These are phyloP conservation scores for Leccinum laetum DNA, from an alignment of 1,284 basidiomycete species.

Conservation along the genomic window DNA sequence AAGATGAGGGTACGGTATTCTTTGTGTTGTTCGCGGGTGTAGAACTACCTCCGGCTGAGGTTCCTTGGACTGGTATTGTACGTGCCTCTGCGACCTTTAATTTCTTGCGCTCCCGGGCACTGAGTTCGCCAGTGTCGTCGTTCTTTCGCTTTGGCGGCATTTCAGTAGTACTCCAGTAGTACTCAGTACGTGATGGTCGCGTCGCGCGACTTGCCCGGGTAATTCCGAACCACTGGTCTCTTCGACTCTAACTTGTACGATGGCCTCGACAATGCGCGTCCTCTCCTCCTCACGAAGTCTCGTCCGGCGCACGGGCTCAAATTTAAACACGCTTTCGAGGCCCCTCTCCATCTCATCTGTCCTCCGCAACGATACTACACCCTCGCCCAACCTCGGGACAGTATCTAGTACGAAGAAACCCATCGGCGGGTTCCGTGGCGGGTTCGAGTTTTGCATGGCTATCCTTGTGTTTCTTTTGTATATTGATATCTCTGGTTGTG, in stretches of 20 bases:
- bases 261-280: slow-evolving; percentile 43
- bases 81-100: slow-evolving; percentile 61
- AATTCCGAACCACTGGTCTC: slow-evolving; percentile 23
- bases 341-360: slow-evolving; percentile 41
- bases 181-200: neutral
- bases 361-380: slow-evolving; percentile 46
- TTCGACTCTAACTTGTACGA: slow-evolving; percentile 18
- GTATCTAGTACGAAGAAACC: slow-evolving; percentile 71
- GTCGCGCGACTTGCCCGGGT: slow-evolving; percentile 17
- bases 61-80: slow-evolving; percentile 63
- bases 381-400: slow-evolving; percentile 52
- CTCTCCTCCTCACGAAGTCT: slow-evolving; percentile 28
- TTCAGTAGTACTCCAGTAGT: neutral
- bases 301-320: slow-evolving; percentile 21
- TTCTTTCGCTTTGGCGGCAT: slow-evolving; percentile 58
- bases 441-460: slow-evolving; percentile 47
- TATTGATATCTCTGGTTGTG: slow-evolving; percentile 11
- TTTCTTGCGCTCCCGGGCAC: slow-evolving; percentile 65
- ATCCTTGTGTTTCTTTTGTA: neutral
- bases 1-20: slow-evolving; percentile 26
- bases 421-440: slow-evolving; percentile 83
- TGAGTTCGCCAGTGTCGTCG: slow-evolving; percentile 37
- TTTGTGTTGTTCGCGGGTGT: slow-evolving; percentile 17
- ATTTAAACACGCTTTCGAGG: slow-evolving; percentile 26
- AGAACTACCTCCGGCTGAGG: slow-evolving; percentile 15